phyloP scores from a whole-genome alignment of 2,329 filamentous ascomycete genomes.

The Stachybotrys echinatus region DNA sequence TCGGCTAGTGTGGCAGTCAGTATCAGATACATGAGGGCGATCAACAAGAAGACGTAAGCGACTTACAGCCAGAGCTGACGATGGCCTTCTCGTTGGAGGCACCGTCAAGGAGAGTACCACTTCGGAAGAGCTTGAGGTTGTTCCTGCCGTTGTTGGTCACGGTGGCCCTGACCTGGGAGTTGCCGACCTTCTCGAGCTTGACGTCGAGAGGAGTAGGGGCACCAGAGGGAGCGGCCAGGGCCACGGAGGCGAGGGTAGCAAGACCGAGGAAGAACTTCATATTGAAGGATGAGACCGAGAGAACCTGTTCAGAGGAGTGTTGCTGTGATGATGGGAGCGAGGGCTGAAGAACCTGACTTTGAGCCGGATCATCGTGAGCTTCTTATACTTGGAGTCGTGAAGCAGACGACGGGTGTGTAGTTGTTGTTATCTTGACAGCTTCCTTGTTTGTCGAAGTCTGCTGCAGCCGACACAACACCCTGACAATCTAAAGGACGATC shows the following conservation, averaged over 20 bases:
- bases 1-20: slow-evolving; percentile 18
- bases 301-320: background rate
- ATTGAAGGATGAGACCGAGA: slow-evolving; percentile 7
- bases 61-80: slow-evolving; percentile 41
- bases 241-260: slow-evolving; percentile 27
- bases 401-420: background rate
- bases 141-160: slow-evolving; percentile 47
- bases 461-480: background rate
- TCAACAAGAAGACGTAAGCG: background rate
- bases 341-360: background rate
- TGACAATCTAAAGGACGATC: background rate
- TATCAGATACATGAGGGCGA: no score
- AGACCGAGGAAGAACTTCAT: slow-evolving; percentile 35
- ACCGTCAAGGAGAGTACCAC: slow-evolving; percentile 47
- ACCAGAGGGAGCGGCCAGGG: slow-evolving; percentile 29
- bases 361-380: background rate
- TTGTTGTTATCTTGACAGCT: background rate
- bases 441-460: background rate
- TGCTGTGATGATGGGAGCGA: background rate
- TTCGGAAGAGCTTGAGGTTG: slow-evolving; percentile 46
- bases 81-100: slow-evolving; percentile 48
- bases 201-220: slow-evolving; percentile 36
- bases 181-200: slow-evolving; percentile 41
- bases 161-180: slow-evolving; percentile 47
- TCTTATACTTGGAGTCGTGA: background rate